Evolutionary conservation across 805 yeast genomes (phyloP).

Genomic region (Candida sithepensis): DNA sequence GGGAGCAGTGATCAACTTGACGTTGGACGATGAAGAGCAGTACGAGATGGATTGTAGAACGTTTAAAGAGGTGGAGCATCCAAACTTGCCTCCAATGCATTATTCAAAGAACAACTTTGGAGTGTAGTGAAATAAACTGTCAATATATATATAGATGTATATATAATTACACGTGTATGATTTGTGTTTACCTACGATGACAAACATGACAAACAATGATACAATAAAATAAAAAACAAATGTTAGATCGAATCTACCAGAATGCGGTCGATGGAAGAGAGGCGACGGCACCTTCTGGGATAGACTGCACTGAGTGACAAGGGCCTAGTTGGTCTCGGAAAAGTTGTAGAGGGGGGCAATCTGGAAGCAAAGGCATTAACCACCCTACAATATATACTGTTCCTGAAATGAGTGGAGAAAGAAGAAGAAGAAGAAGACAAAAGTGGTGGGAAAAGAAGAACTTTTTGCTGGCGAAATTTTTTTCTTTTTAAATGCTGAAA

Average conservation of each 20-base stretch:
- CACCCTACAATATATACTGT: conserved; percentile 39
- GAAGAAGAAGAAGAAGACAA: conserved; percentile 13
- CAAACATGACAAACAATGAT: too few species aligned
- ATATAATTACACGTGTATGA: too few species aligned
- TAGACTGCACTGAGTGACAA: too few species aligned
- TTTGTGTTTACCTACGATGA: too few species aligned
- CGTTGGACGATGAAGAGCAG: conserved; percentile 41
- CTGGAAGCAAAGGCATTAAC: conserved; percentile 32
- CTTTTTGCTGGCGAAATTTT: too few species aligned
- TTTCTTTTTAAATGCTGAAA: neutral
- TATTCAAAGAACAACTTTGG: conserved; percentile 55
- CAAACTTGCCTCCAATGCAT: conserved; percentile 92
- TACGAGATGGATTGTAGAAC: conserved; percentile 51
- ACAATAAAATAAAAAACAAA: too few species aligned
- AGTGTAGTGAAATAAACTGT: neutral
- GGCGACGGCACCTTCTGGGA: too few species aligned
- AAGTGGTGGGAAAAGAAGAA: too few species aligned
- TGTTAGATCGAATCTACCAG: too few species aligned
- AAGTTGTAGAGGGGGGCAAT: conserved; percentile 38
- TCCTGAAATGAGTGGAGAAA: conserved; percentile 32
- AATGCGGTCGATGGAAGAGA: neutral
- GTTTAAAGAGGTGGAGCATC: conserved; percentile 85
- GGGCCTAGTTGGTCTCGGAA: conserved; percentile 31
- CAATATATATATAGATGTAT: neutral
- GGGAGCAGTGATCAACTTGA: conserved; percentile 84